phyloP scores from a whole-genome alignment of 805 yeast species.

The Myxozyma monticola region DNA sequence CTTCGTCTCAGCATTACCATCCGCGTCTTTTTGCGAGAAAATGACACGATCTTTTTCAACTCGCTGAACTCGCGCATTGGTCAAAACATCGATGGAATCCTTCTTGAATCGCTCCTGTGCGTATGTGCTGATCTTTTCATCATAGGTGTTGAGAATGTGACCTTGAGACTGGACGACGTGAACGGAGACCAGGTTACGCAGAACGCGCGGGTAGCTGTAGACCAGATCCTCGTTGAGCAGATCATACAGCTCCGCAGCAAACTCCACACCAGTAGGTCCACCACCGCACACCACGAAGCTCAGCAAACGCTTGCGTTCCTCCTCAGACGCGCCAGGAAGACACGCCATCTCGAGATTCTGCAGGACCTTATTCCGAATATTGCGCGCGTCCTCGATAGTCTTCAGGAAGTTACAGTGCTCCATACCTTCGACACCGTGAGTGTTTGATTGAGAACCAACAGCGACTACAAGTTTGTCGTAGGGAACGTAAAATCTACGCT shows the following conservation, averaged over 20 bases:
- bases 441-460: constrained; percentile 66
- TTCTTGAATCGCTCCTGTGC: constrained; percentile 64
- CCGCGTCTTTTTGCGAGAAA: constrained; percentile 53
- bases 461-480: constrained; percentile 69
- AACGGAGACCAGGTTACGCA: constrained; percentile 63
- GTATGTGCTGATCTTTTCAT: constrained; percentile 61
- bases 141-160: constrained; percentile 67
- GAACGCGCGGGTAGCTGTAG: constrained; percentile 56
- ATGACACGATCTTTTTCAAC: constrained; percentile 58
- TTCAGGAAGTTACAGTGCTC: constrained; percentile 61
- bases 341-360: constrained; percentile 60
- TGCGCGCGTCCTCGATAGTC: constrained; percentile 65
- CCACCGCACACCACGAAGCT: constrained; percentile 73
- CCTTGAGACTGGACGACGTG: constrained; percentile 70
- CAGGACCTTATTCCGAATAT: constrained; percentile 56
- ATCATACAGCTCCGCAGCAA: constrained; percentile 71
- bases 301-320: constrained; percentile 59
- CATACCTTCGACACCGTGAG: constrained; percentile 72
- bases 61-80: constrained; percentile 63
- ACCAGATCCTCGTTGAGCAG: constrained; percentile 64
- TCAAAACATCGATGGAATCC: constrained; percentile 62
- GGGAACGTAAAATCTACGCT: constrained; percentile 58
- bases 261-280: constrained; percentile 74
- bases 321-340: constrained; percentile 63
- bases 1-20: constrained; percentile 44